A percentile compares a stretch with the other conserved stretches of the same genome.
Evolutionary conservation across 2,329 filamentous ascomycete genomes (phyloP).

Genomic region (Alternaria gaisen): DNA sequence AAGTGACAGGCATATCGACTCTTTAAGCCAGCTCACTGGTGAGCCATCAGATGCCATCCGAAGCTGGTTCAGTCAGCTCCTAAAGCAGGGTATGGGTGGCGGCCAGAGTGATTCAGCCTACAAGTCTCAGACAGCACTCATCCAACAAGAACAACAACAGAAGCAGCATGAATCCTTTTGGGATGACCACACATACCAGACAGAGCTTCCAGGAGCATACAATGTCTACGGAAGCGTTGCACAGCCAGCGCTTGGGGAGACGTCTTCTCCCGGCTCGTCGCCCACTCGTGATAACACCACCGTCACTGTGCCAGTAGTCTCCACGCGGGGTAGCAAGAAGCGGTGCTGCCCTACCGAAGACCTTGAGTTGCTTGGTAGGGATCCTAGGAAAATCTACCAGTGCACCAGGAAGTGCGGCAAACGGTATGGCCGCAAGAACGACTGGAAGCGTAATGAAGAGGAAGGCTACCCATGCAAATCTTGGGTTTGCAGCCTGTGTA

Average conservation of each 20-base stretch:
- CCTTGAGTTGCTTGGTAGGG: slow-evolving; percentile 38
- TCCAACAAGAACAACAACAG: slow-evolving; percentile 16
- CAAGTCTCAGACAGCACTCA: slow-evolving; percentile 48
- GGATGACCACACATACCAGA: slow-evolving; percentile 25
- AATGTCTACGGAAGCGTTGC: neutral
- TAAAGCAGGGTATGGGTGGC: slow-evolving; percentile 47
- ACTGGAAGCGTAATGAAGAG: slow-evolving; percentile 52
- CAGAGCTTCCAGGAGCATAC: slow-evolving; percentile 14
- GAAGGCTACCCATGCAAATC: slow-evolving; percentile 49
- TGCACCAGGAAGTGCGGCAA: slow-evolving; percentile 51
- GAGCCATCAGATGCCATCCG: slow-evolving; percentile 45
- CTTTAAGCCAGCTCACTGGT: slow-evolving; percentile 47
- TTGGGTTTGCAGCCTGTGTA: slow-evolving; percentile 48
- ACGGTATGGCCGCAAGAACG: slow-evolving; percentile 50
- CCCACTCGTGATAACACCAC: slow-evolving; percentile 31
- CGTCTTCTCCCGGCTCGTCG: slow-evolving; percentile 24
- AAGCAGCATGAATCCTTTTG: slow-evolving; percentile 32
- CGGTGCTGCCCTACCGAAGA: slow-evolving; percentile 47
- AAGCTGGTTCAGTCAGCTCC: slow-evolving; percentile 48
- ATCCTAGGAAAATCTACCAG: slow-evolving; percentile 50
- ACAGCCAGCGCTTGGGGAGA: slow-evolving; percentile 16
- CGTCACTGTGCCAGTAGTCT: slow-evolving; percentile 22
- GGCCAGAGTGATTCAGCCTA: slow-evolving; percentile 48
- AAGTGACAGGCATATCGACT: slow-evolving; percentile 48
- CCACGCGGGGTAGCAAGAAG: slow-evolving; percentile 44